Evolutionary conservation across 805 yeast genomes (phyloP), one percentile per base, ranked within the genome.

Genomic region (Ogataea nonfermentans): DNA sequence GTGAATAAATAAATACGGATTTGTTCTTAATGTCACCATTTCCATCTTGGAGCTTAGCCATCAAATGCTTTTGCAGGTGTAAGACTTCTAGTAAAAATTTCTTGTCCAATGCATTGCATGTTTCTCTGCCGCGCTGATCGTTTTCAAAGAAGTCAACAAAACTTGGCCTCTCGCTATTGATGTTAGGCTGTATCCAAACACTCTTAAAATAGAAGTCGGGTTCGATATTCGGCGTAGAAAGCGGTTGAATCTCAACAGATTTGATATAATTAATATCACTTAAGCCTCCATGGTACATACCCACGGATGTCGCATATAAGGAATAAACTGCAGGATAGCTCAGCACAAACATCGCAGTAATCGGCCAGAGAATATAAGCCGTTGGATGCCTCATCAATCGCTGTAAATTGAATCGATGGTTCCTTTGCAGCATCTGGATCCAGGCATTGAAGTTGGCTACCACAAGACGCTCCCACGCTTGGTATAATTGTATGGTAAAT

Each of bases 241-340:
- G 24, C 15, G 44, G 48, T 10, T 40, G 43, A 23, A 47, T 34
- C 24, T 43, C 29, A 17, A 52, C 52, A 7, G 51, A 40, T 41
- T 51, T 43, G 36, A 48, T 29, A 29, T 37, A 33, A 22, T 43
- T 35, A 35, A 48, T 35, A 29, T 35, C 37, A 24, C 29, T 40
- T 34, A 33, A 38, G 36, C 38, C 29, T 19, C 36, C 51, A 32
- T 32, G 32, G 26, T 41, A 35, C 4, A 42, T 24, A 22, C 40
- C 24, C 8, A 48, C 51, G 5, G 64, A 52, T 9, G 61, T 48
- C n/a, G 61, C 51, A 33, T 53, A 56, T 3, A 66, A 37, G 9
- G 68, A 47, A 48, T 69, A 67, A 9, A 76, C 49, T 0, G 78
- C 54, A 2, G 80, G 79, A 48, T 74, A 77, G 8, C 79, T 64